These are phyloP conservation scores for Fusarium lateritium DNA, from an alignment of 2,329 filamentous ascomycete species.

Conservation along the genomic window DNA sequence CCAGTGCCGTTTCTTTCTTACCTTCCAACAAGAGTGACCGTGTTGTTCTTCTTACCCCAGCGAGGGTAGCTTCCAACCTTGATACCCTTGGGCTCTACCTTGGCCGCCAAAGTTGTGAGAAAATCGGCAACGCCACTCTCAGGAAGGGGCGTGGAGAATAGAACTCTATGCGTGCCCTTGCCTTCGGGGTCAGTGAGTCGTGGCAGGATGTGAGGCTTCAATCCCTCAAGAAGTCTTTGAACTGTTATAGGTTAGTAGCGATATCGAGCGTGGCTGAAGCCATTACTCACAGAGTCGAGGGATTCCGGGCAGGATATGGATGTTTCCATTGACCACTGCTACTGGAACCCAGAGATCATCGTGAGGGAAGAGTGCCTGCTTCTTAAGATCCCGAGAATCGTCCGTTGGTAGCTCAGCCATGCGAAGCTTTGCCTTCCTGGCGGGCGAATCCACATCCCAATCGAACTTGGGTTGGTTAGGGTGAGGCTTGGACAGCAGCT, in stretches of 20 bases:
- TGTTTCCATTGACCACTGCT: slow-evolving; percentile 88
- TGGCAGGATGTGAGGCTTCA: slow-evolving; percentile 80
- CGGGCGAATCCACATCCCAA: slow-evolving; percentile 87
- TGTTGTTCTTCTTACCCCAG: slow-evolving; percentile 90
- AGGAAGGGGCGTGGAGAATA: slow-evolving; percentile 88
- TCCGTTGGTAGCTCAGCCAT: slow-evolving; percentile 93
- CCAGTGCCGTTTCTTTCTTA: slow-evolving; percentile 49
- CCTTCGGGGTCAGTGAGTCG: slow-evolving; percentile 83
- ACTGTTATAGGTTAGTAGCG: slow-evolving; percentile 60
- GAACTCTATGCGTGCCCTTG: slow-evolving; percentile 81
- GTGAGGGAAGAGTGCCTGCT: slow-evolving; percentile 83
- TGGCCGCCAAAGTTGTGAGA: slow-evolving; percentile 82
- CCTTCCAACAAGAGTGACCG: slow-evolving; percentile 86
- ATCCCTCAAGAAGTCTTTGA: slow-evolving; percentile 80
- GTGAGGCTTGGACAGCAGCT: slow-evolving; percentile 80
- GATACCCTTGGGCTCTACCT: slow-evolving; percentile 81
- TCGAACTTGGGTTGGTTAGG: slow-evolving; percentile 81
- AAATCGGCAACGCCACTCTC: slow-evolving; percentile 90
- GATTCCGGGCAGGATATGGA: slow-evolving; percentile 93
- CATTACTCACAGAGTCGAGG: slow-evolving; percentile 77
- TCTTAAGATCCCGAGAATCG: slow-evolving; percentile 71
- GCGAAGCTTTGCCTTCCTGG: slow-evolving; percentile 84
- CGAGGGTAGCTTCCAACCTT: slow-evolving; percentile 97
- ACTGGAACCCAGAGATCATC: slow-evolving; percentile 94
- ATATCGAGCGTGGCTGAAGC: not conserved